Evolutionary conservation across 352 stramenopile genomes (phyloP), one percentile per base, ranked within the genome.

Genomic region (Globisporangium radiosum): DNA sequence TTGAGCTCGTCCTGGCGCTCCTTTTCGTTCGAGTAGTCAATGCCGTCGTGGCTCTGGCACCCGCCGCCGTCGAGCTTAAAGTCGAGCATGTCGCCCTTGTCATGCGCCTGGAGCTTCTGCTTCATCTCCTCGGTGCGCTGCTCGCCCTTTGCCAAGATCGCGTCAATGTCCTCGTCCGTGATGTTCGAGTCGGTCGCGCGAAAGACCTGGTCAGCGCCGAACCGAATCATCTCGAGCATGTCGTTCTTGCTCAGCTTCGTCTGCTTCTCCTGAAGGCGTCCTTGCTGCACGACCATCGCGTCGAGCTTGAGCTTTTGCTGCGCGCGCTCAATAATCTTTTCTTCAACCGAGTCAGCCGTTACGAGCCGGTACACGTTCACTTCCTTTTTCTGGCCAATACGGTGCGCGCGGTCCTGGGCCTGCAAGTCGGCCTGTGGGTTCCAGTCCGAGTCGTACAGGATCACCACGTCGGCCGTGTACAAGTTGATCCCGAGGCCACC

Each of bases 401-500:
- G 88, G 86, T 99, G 96, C 6, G 97, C 97, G 56, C 97, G 85
- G 74, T 98, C 97, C 84, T 94, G 84, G 0, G 85, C 85, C 69
- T 98, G 93, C 42, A 99, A 62, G 78, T 99, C 96, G 2, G 94
- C 92, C 75, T 99, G 96, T 6, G 97, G 97, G 71, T 99, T 99
- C 96, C 96, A 99, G 66, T 99, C 96, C 48, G 80, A 96, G 70
- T 99, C 96, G 68, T 98, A 99, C 17, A 99, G 68, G 72, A 99
- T 98, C 8, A 99, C 97, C 57, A 98, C 90, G 73, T 99, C 97
- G 15, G 97, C 98, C 14, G 96, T 99, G 69, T 98, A 96, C 62
- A 99, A 76, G 71, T 99, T 99, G 69, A 99, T 99, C 59, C 97
- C 97, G n/a, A 99, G 80, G 53, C 96, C 96, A 62, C 96, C 97